Evolutionary conservation across 805 yeast genomes (phyloP), one percentile per base, ranked within the genome.

Genomic region (Yueomyces sp.): DNA sequence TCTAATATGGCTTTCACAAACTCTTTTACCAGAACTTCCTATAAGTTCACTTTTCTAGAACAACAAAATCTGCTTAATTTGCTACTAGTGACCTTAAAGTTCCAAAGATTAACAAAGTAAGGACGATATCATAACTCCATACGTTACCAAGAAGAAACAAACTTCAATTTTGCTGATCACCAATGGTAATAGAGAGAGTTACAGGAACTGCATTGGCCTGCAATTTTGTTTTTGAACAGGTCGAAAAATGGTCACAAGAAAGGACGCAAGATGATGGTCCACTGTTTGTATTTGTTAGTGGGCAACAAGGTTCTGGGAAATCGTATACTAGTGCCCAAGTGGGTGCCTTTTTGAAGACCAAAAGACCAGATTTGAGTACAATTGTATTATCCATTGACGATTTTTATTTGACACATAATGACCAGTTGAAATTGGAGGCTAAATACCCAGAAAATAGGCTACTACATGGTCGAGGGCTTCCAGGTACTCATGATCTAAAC

Each of bases 401-500:
- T 61, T 75, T 85, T 46, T 90, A 90, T 58, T 64, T 85, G 37
- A 76, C 85, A 0, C 78, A 76, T 55, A 60, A 55, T 5, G 80
- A 79, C 26, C 96, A 86, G 55, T 47, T 45, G 28, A 46, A 47
- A 32, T 55, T 87, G 28, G 70, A 73, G 1, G 36, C 48, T 4
- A 43, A 47, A 11, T 62, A 66, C 46, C 56, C 66, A 0, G 69
- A 62, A 11, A 84, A 85, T 55, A 57, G 62, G 34, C 63, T 90
- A 40, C 54, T 85, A 19, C 73, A 69, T 46, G 95, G 95, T 3
- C 66, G 97, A 28, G 97, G 97, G 0, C 68, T 85, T 12, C 97
- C 97, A 0, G 96, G 96, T 0, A 90, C 97, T 0, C 98, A 90
- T 59, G 96, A 90, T 55, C 54, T 84, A 46, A 41, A 47, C 12